These are phyloP conservation scores for Esteya vermicola DNA, from an alignment of 2,329 filamentous ascomycete species.

Conservation along the genomic window DNA sequence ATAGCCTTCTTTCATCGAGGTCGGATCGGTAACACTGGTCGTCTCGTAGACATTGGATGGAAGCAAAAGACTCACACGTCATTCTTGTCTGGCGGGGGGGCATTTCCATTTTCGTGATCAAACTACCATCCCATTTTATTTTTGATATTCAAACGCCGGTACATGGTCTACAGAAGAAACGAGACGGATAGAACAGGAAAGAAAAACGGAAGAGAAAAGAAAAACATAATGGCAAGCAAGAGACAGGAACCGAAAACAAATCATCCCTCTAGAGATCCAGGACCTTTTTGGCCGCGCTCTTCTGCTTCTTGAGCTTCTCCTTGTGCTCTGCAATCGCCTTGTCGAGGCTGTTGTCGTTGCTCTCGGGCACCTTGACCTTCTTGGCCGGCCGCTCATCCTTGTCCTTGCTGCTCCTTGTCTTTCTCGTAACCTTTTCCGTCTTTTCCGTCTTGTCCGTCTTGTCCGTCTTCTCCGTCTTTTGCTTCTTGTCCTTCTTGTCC, in stretches of 20 bases:
- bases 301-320: constrained; percentile 41
- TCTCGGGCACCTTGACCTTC: constrained; percentile 25
- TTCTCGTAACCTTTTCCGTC: constrained; percentile 25
- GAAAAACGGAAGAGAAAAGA: not conserved
- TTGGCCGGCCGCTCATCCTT: constrained; percentile 30
- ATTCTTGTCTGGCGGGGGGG: no score
- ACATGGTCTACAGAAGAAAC: not conserved
- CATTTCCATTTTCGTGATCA: no score
- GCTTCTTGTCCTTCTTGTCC: constrained; percentile 27
- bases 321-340: constrained; percentile 45
- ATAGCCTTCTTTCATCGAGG: no score
- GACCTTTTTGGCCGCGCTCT: constrained; percentile 33
- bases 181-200: not conserved
- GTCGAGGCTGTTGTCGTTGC: constrained; percentile 33
- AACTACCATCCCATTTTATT: not conserved
- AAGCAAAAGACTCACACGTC: no score
- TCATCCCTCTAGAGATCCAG: constrained; percentile 16
- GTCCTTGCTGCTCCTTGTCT: constrained; percentile 34
- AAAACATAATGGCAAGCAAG: not conserved
- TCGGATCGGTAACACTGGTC: no score
- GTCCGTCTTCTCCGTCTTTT: constrained; percentile 36
- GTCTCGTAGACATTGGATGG: no score
- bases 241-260: not conserved
- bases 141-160: not conserved
- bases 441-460: constrained; percentile 17